Evolutionary conservation across 2,329 filamentous ascomycete species (phyloP).

Genomic region (Exutisphaerella laricina): DNA sequence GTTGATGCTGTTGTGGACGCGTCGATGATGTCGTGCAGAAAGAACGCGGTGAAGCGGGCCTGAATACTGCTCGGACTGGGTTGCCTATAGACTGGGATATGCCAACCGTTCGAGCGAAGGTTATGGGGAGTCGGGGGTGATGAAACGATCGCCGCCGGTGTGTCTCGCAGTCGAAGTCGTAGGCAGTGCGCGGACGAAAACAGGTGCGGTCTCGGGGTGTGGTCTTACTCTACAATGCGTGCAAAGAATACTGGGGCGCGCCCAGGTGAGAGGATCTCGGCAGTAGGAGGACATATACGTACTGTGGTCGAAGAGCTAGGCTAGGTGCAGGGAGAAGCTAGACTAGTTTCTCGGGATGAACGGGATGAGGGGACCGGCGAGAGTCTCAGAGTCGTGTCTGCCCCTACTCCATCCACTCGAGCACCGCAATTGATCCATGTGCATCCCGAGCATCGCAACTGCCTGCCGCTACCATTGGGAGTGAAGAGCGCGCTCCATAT

Average conservation of each 20-base stretch:
- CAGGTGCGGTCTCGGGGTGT: not conserved
- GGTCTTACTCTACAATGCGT: not conserved
- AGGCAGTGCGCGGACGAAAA: too few species aligned
- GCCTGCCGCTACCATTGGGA: too few species aligned
- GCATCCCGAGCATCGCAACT: too few species aligned
- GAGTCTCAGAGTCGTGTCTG: too few species aligned
- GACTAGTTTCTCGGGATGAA: too few species aligned
- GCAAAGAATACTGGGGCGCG: conserved; percentile 1
- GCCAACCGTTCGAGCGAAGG: not conserved
- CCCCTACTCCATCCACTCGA: too few species aligned
- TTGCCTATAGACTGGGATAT: not conserved
- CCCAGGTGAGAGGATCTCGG: not conserved
- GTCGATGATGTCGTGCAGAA: not conserved
- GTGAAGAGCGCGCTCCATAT: too few species aligned
- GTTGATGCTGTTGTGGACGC: too few species aligned
- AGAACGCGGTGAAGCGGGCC: not conserved
- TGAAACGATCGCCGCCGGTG: not conserved
- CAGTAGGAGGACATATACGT: not conserved
- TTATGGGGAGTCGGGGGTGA: not conserved
- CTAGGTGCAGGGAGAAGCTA: not conserved
- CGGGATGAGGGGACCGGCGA: too few species aligned
- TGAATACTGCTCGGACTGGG: too few species aligned
- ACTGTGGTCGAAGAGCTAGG: not conserved
- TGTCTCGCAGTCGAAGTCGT: not conserved
- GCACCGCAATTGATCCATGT: too few species aligned